Evolutionary conservation across 169 alveolate species (phyloP), one percentile per base, ranked within the genome.

Genomic region (Perkinsus marinus): DNA sequence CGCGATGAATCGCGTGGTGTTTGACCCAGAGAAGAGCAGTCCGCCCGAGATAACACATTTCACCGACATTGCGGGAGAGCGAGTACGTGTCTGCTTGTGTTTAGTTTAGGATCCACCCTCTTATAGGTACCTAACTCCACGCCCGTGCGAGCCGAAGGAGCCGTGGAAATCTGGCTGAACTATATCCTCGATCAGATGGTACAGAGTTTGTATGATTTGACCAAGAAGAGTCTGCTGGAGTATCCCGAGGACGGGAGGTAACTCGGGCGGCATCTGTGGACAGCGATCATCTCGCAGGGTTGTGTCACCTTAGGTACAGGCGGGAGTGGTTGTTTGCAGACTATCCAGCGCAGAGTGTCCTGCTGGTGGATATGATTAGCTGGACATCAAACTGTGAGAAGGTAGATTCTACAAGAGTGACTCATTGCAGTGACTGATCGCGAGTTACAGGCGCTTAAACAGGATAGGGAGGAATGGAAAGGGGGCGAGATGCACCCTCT

Each of bases 141-240:
- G 9, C 79, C 79, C 5, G 79, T 57, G 19, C 97, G 96, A 36
- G 91, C 95, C 47, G 96, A 96, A 91, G 98, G 97, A 90, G 94
- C 95, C 91, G 97, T 97, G 3, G 98, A 97, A 90, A 96, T 95
- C 91, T 97, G 98, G 98, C 93, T 97, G 43, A 92, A 91, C 69
- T 94, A 95, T 79, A 95, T 97, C 89, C 97, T 96, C 92, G 96
- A 95, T 38, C 95, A 96, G 96, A 97, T 97, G 98, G 92, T 93
- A 89, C 95, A 94, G 68, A 92, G 97, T 68, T 93, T 97, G 0
- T 96, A 96, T 93, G 98, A 95, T 92, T 93, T 92, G 43, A 95
- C 97, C 9, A 96, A 95, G 93, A 90, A 92, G 47, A 41, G 94
- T 92, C 89, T 57, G 26, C 5, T 57, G 79, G 95, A 94, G 68